Evolutionary conservation across 2,329 filamentous ascomycete genomes (phyloP).

Genomic region (Diaporthe amygdali): DNA sequence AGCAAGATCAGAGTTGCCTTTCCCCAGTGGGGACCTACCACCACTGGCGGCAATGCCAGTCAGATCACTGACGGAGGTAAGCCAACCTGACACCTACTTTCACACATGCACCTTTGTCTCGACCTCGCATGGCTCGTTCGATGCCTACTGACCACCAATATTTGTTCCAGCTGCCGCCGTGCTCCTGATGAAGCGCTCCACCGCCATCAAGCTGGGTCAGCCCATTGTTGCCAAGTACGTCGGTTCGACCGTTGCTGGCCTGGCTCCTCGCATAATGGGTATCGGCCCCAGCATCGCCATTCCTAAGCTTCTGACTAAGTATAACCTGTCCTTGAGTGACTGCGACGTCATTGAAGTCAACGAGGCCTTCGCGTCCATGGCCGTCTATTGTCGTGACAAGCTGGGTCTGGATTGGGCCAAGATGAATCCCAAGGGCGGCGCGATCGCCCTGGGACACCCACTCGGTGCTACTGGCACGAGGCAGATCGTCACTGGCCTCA

Average conservation of each 20-base stretch:
- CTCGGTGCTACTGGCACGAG: conserved; percentile 79
- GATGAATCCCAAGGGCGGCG: conserved; percentile 82
- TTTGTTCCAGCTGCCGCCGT: conserved; percentile 72
- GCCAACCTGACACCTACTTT: conserved; percentile 35
- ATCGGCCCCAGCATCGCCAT: conserved; percentile 80
- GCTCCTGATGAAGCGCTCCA: conserved; percentile 92
- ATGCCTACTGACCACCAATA: conserved; percentile 8
- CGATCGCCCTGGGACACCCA: conserved; percentile 83
- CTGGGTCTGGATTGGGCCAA: conserved; percentile 75
- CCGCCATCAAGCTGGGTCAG: conserved; percentile 83
- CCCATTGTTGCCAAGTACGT: conserved; percentile 95
- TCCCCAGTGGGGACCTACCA: conserved; percentile 83
- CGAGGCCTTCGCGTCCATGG: conserved; percentile 98
- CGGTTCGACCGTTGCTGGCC: conserved; percentile 86
- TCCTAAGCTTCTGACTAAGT: conserved; percentile 83
- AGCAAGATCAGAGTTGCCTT: conserved; percentile 90
- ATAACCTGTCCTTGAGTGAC: conserved; percentile 79
- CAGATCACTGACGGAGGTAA: conserved; percentile 90
- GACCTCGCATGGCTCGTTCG: background rate
- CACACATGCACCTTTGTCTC: background rate
- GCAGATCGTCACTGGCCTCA: conserved; percentile 89
- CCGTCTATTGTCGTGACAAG: conserved; percentile 84
- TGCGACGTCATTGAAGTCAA: conserved; percentile 93
- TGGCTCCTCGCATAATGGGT: conserved; percentile 95
- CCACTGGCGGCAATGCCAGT: conserved; percentile 91